Base-by-base conservation (phyloP, 768 basidiomycete genomes). In the Lanmaoa pseudosensibilis region DNA sequence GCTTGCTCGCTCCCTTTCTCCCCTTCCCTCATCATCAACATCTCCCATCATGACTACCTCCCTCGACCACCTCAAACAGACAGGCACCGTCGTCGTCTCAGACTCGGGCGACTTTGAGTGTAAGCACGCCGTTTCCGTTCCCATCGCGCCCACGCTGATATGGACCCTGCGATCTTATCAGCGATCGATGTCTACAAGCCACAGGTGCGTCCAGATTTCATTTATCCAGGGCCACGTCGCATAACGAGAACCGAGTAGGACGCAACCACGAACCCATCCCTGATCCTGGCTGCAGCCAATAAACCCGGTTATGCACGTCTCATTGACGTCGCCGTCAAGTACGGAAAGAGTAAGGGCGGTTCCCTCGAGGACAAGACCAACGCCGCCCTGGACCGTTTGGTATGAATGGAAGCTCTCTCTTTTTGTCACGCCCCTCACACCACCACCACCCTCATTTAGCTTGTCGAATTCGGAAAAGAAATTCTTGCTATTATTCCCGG, bases 71-170 rank as follows among this genome's bases (percentile, higher is more conserved):
- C 90, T 96, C 72, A 96, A 96, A 72, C 83, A 88, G 65, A 90
- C 90, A 67, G 96, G 94, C 68, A 98, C 96, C 70, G 84, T 90
- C 73, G 95, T 98, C 76, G 94, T 96, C 69, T 94, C 92, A 46
- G 96, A 99, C 81, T 95, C 94, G 56, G 96, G 95, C 53, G 95
- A 97, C 77, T 96, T 97, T 71, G 92, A 91, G 76, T 82, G 93
- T 80, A 56, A 68, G 78, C 63, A 5, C 23, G 11, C 40, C 57
- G 15, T 48, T 23, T 40, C 34, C 10, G 16, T 41, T 37, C 61
- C 41, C 47, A 45, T n/a, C 44, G 21, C 62, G 70, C 52, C 70
- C 61, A 54, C 59, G 52, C 47, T 65, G 39, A 67, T 73, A 68
- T 61, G 55, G 55, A 52, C 27, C 3, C 9, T 5, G 7, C 55